phyloP scores from a whole-genome alignment of 2,329 filamentous ascomycete species.

The Diaporthe eres region DNA sequence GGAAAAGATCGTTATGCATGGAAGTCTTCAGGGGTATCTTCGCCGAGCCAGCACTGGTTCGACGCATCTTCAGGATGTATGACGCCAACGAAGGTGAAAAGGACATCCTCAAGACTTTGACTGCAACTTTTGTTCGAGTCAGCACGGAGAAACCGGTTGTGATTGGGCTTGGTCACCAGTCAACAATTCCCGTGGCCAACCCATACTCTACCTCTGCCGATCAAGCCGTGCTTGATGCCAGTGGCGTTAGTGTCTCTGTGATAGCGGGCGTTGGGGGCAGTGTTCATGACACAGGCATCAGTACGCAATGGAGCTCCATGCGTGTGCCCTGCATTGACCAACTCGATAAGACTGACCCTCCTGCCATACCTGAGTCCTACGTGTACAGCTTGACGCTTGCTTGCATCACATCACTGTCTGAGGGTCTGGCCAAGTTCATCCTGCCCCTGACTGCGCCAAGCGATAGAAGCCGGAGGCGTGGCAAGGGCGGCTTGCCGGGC shows the following conservation, averaged over 20 bases:
- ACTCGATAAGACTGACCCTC: slow-evolving; percentile 90
- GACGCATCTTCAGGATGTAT: slow-evolving; percentile 85
- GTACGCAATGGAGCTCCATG: slow-evolving; percentile 90
- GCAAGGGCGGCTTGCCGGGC: slow-evolving; percentile 61
- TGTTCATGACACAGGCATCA: slow-evolving; percentile 82
- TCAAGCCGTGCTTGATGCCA: slow-evolving; percentile 90
- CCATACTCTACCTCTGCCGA: slow-evolving; percentile 75
- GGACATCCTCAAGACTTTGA: slow-evolving; percentile 83
- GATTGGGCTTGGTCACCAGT: slow-evolving; percentile 91
- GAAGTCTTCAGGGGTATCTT: slow-evolving; percentile 92
- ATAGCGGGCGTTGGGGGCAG: slow-evolving; percentile 81
- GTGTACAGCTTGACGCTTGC: slow-evolving; percentile 90
- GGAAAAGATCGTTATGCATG: slow-evolving; percentile 93
- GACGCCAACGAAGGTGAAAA: slow-evolving; percentile 81
- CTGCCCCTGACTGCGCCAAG: slow-evolving; percentile 88
- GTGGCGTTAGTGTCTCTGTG: slow-evolving; percentile 83
- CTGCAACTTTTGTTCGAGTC: slow-evolving; percentile 90
- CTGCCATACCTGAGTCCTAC: slow-evolving; percentile 89
- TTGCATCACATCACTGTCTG: slow-evolving; percentile 91
- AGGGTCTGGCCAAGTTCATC: slow-evolving; percentile 93
- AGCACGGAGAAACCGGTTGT: slow-evolving; percentile 91
- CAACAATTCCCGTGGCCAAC: slow-evolving; percentile 80
- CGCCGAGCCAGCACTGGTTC: slow-evolving; percentile 81
- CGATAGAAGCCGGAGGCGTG: slow-evolving; percentile 71
- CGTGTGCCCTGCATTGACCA: slow-evolving; percentile 93